Evolutionary conservation across 192 early-diverging fungal genomes (phyloP), one percentile per base, ranked within the genome.

Genomic region (Coemansia sp.): DNA sequence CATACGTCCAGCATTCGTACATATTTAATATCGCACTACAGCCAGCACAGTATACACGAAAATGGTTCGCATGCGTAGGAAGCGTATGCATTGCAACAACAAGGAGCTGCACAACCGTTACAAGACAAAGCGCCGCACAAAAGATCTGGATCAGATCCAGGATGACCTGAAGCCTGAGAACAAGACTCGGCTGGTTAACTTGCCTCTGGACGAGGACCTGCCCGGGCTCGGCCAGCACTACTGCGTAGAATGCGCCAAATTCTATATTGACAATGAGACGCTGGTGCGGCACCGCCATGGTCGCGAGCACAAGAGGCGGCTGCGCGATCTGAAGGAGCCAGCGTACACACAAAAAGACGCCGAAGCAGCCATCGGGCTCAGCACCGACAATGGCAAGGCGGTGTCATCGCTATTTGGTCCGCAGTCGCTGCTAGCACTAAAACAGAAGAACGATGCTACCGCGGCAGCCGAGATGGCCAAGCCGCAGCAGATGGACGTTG

Each of bases 71-170:
- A 48, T 79, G 23, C 68, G 76, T 19, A 64, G 76, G 18, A 78
- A 78, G 67, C 76, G 82, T 39, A 83, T 71, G 74, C 77, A 75
- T 62, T 71, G 69, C 68, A 74, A 72, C 65, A 80, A 77, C 78
- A 78, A 75, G 57, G 94, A 95, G 83, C 76, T 90, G 54, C 89
- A 90, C 72, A 88, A 92, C 66, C 86, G 86, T 64, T 86, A 85
- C 72, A 85, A 92, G 57, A 96, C 93, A 49, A 86, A 91, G 69
- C 88, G 89, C 26, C 90, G 94, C 66, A 88, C 86, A 57, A 91
- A 93, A 82, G 95, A 97, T 83, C 79, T 98, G 8, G 96, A 98
- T 85, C 93, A 97, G 81, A 91, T 98, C 66, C 90, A 94, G 62
- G 89, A 90, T 26, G 94, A 97, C 80, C 72, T 98, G 74, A 79